These are phyloP conservation scores for Quercus alba DNA, from an alignment of 306 rosid genomes.

Conservation along the genomic window DNA sequence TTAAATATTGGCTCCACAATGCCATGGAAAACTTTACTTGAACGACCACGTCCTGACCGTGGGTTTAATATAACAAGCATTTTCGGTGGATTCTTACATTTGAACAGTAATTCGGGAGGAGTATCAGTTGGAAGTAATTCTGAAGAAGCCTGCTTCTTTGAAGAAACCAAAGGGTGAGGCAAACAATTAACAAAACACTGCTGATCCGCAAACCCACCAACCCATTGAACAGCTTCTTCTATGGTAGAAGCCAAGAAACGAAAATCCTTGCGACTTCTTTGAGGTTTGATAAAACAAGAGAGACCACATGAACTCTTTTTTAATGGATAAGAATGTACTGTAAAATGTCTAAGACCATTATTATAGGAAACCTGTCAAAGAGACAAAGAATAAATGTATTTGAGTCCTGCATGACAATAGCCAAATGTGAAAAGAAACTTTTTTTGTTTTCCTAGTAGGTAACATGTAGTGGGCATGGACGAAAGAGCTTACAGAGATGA, in stretches of 20 bases:
- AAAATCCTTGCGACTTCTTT: constrained; percentile 70
- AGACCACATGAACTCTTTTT: constrained; percentile 73
- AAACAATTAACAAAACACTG: constrained; percentile 87
- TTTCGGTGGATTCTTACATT: constrained; percentile 89
- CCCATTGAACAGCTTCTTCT: constrained; percentile 97
- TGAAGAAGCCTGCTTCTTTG: constrained; percentile 96
- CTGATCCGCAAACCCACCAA: constrained; percentile 97
- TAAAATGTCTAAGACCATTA: constrained; percentile 92
- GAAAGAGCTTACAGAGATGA: constrained; percentile 79
- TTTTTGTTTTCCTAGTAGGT: neutral
- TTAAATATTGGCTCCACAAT: constrained; percentile 87
- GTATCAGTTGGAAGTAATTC: constrained; percentile 76
- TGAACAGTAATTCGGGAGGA: constrained; percentile 91
- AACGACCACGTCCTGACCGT: constrained; percentile 93
- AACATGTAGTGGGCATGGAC: constrained; percentile 25
- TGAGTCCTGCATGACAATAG: constrained; percentile 18
- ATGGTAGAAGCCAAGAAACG: constrained; percentile 75
- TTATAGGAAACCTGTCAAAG: constrained; percentile 84
- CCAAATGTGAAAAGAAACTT: constrained; percentile 7
- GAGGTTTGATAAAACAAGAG: constrained; percentile 69
- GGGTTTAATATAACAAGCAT: constrained; percentile 98
- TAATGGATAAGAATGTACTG: constrained; percentile 81
- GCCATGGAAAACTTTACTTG: constrained; percentile 86
- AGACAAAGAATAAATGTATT: constrained; percentile 27
- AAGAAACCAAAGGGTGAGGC: constrained; percentile 90